Evolutionary conservation across 768 basidiomycete species (phyloP), one percentile per base, ranked within the genome.

Genomic region (Tubosaeta sp.): DNA sequence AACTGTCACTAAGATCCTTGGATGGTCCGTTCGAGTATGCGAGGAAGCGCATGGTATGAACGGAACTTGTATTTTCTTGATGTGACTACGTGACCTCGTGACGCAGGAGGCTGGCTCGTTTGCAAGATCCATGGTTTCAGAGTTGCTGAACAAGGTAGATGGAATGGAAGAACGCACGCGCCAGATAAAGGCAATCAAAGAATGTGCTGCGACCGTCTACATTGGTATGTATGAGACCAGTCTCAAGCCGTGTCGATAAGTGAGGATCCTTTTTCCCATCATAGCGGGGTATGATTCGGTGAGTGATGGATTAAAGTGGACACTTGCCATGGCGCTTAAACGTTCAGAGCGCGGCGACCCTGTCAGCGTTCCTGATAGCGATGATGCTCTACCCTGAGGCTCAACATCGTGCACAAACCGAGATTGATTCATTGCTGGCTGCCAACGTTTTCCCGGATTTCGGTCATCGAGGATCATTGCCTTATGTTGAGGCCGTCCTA

Each of bases 321-420:
- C 41, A 19, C 27, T 3, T 18, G 8, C 41, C 29, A n/a, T 29
- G 10, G 6, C 31, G 29, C 41, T 57, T 31, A 51, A 8, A 9
- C 5, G 6, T 49, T 22, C 38, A 66, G 65, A 69, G 57, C 14
- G 34, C 58, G 18, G 54, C 65, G 3, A 67, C 59, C 4, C 12
- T 66, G 38, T 41, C 41, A 6, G 21, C 67, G 11, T 66, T 66
- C 19, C 1, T 69, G 34, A 62, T 66, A 36, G 62, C 63, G 21
- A 66, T 66, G 67, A 44, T 58, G n/a, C 65, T 62, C 27, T 54
- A 64, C 45, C 68, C 68, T 1, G 68, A 69, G 14, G 52, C 49
- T 19, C 69, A 69, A 32, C 56, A 44, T 46, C 67, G 60, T 6
- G 65, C 65, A 13, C 67, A 67, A 35, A 57, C 58, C 9, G 67